phyloP scores from a whole-genome alignment of 1,284 basidiomycete species.

The Rhodotorula sp. region DNA sequence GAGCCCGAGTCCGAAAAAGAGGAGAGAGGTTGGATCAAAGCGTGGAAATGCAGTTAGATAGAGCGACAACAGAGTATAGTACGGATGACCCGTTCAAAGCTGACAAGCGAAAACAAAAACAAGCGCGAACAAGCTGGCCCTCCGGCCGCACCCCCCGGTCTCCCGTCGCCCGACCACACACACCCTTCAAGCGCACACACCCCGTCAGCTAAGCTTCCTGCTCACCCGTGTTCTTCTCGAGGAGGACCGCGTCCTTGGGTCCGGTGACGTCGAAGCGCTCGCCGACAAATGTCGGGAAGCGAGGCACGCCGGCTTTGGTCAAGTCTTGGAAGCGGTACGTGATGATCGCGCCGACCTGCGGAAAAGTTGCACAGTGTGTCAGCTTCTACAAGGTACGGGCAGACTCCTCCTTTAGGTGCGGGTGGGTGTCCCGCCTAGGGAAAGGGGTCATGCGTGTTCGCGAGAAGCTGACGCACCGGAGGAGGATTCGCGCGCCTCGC shows the following conservation, averaged over 20 bases:
- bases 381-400: no score
- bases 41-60: no score
- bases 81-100: no score
- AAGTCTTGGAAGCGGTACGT: conserved; percentile 66
- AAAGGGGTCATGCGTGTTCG: neutral
- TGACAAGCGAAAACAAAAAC: neutral
- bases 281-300: conserved; percentile 63
- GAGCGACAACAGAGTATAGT: no score
- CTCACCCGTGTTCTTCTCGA: neutral
- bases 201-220: neutral
- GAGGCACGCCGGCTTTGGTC: conserved; percentile 55
- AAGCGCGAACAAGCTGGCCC: neutral
- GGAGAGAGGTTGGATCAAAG: no score
- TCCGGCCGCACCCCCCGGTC: no score
- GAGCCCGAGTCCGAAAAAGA: no score
- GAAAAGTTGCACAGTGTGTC: no score
- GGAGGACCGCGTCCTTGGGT: conserved; percentile 60
- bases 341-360: conserved; percentile 60
- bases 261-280: conserved; percentile 58
- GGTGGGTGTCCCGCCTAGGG: no score
- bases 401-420: no score
- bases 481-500: conserved; percentile 26
- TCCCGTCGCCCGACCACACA: neutral
- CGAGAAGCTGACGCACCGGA: conserved; percentile 20
- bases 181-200: neutral